A percentile compares a stretch with the other conserved stretches of the same genome.
phyloP scores from a whole-genome alignment of 2,329 filamentous ascomycete species.

The Dactylellina cionopaga region DNA sequence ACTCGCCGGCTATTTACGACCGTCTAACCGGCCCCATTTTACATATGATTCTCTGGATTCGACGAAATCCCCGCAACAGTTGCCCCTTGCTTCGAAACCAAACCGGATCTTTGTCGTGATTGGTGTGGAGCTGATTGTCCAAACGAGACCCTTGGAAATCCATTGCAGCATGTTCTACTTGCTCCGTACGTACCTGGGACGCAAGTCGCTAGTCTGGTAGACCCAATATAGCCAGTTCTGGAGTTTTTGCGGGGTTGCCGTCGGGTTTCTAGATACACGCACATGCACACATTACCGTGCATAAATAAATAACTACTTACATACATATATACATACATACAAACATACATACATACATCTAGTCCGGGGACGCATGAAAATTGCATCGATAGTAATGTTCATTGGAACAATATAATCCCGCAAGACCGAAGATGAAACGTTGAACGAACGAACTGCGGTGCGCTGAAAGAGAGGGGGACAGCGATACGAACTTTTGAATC shows the following conservation, averaged over 20 bases:
- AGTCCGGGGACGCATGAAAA: no score
- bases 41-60: neutral
- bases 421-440: no score
- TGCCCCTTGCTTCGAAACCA: slow-evolving; percentile 5
- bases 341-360: neutral
- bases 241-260: slow-evolving; percentile 11
- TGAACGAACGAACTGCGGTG: no score
- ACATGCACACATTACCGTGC: no score
- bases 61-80: neutral
- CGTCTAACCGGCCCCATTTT: slow-evolving; percentile 37
- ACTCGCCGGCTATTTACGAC: slow-evolving; percentile 49
- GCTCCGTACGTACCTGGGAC: no score
- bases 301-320: neutral
- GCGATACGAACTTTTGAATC: no score
- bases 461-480: no score
- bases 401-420: no score
- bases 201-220: no score
- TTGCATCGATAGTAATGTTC: no score
- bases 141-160: neutral
- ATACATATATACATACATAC: neutral
- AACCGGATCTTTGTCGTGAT: neutral
- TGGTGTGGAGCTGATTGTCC: slow-evolving; percentile 10
- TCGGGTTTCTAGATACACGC: neutral
- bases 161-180: neutral
- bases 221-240: neutral